Conservation (phyloP, 495 filamentous ascomycete species). For the Letharia columbiana region DNA sequence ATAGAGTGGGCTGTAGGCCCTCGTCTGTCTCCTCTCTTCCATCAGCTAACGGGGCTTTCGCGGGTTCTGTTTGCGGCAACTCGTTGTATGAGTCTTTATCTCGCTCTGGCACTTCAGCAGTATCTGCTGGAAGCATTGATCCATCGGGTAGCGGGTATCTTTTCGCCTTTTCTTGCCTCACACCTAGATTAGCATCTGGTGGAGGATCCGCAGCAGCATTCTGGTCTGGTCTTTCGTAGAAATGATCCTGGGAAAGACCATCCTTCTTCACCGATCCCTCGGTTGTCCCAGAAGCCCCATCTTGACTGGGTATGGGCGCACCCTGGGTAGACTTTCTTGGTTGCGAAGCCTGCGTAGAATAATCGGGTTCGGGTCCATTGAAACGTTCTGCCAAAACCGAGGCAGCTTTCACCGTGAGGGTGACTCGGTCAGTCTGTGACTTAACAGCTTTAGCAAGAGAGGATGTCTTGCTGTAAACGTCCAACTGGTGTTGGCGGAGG, state of each 20-base stretch:
- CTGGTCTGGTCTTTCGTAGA: conserved; percentile 31
- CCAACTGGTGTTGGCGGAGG: conserved; percentile 67
- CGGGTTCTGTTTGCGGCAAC: conserved; percentile 23
- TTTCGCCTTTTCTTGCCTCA: conserved; percentile 38
- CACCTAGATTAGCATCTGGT: conserved; percentile 29
- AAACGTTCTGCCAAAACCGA: conserved; percentile 49
- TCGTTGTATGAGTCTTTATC: conserved; percentile 24
- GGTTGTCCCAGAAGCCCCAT: conserved; percentile 6
- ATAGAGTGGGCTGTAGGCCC: conserved; percentile 28
- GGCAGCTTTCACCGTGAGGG: conserved; percentile 55
- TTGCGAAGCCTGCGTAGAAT: conserved; percentile 23
- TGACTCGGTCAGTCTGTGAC: conserved; percentile 53
- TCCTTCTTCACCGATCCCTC: conserved; percentile 19
- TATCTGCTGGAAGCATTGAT: conserved; percentile 31
- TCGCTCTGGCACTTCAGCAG: conserved; percentile 9
- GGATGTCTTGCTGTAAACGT: conserved; percentile 69
- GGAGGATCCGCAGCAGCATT: conserved; percentile 27
- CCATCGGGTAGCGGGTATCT: conserved; percentile 38
- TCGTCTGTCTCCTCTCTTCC: conserved; percentile 8
- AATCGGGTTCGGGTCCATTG: conserved; percentile 37
- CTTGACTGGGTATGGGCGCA: conserved; percentile 10
- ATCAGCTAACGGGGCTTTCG: conserved; percentile 24
- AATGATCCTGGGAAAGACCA: conserved; percentile 38
- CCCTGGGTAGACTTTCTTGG: conserved; percentile 22
- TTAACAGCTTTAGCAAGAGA: conserved; percentile 61